Conservation (phyloP, 2,329 filamentous ascomycete species). For the Cryphonectria nitschkei region DNA sequence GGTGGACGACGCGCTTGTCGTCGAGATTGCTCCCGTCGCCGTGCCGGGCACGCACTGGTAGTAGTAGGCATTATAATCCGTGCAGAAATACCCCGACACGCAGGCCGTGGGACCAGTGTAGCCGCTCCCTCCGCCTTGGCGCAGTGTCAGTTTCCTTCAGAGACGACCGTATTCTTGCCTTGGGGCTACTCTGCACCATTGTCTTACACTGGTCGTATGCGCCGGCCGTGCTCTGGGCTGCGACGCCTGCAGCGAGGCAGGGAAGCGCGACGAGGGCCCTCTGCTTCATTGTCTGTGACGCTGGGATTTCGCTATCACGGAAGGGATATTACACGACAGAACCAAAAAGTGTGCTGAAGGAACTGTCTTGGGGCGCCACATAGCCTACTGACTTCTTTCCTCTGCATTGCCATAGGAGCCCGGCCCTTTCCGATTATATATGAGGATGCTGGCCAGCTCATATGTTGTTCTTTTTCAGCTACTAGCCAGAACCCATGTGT, state of each 20-base stretch:
- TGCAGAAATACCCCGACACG: slow-evolving; percentile 32
- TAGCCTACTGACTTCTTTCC: neutral
- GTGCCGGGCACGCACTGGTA: slow-evolving; percentile 26
- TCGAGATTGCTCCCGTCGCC: neutral
- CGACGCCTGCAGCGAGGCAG: slow-evolving; percentile 11
- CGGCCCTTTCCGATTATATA: slow-evolving; percentile 12
- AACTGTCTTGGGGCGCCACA: neutral
- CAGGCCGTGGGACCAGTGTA: slow-evolving; percentile 30
- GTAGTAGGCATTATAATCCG: slow-evolving; percentile 30
- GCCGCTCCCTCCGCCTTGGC: slow-evolving; percentile 29
- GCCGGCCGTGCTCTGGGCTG: slow-evolving; percentile 24
- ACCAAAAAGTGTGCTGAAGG: neutral
- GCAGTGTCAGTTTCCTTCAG: neutral
- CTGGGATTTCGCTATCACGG: neutral
- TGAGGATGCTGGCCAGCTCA: neutral
- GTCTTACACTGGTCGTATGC: slow-evolving; percentile 27
- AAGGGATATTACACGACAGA: neutral
- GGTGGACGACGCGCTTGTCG: neutral
- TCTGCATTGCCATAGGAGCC: neutral
- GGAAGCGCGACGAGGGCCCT: neutral
- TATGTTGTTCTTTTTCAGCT: no score
- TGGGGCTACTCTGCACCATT: neutral
- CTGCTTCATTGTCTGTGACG: neutral
- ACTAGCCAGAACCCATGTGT: neutral
- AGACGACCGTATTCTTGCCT: neutral